A percentile compares a stretch with the other conserved stretches of the same genome.
These are phyloP conservation scores for Nigrospora sphaerica DNA, from an alignment of 2,329 filamentous ascomycete species.

Conservation along the genomic window DNA sequence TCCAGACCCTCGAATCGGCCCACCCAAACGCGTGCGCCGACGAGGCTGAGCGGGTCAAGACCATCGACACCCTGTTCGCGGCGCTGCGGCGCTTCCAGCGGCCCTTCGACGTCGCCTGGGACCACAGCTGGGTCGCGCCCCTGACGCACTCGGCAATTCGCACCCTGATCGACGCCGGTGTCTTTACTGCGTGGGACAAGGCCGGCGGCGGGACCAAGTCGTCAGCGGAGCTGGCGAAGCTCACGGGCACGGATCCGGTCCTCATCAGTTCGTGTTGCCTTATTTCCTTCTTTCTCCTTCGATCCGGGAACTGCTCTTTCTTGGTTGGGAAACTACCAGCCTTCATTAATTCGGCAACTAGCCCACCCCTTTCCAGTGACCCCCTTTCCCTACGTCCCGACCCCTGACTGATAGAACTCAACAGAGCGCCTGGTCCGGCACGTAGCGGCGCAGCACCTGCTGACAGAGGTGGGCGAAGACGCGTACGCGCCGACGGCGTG, in stretches of 20 bases:
- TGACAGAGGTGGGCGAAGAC: constrained; percentile 9
- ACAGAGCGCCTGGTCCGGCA: constrained; percentile 9
- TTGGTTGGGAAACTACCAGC: no score
- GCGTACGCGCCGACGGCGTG: constrained; percentile 7
- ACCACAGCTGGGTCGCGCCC: constrained; percentile 26
- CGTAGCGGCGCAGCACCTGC: constrained; percentile 8
- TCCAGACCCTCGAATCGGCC: no score
- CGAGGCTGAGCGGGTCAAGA: constrained; percentile 24
- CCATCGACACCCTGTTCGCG: constrained; percentile 16
- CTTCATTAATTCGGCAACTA: no score
- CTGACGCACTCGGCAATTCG: constrained; percentile 26
- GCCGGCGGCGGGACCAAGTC: constrained; percentile 20
- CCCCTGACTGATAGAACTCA: not conserved
- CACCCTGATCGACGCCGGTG: constrained; percentile 27
- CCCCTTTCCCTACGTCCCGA: no score
- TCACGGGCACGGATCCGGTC: constrained; percentile 23
- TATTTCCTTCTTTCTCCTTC: no score
- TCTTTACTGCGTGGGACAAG: constrained; percentile 28
- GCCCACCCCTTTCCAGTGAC: no score
- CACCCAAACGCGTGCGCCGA: constrained; percentile 5
- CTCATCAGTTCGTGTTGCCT: constrained; percentile 19
- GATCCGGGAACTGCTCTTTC: not conserved
- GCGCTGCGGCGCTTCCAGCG: constrained; percentile 20
- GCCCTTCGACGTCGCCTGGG: constrained; percentile 31
- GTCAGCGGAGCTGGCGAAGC: constrained; percentile 20